Evolutionary conservation across 768 basidiomycete genomes (phyloP), one percentile per base, ranked within the genome.

Genomic region (Cantharellus anzutake): DNA sequence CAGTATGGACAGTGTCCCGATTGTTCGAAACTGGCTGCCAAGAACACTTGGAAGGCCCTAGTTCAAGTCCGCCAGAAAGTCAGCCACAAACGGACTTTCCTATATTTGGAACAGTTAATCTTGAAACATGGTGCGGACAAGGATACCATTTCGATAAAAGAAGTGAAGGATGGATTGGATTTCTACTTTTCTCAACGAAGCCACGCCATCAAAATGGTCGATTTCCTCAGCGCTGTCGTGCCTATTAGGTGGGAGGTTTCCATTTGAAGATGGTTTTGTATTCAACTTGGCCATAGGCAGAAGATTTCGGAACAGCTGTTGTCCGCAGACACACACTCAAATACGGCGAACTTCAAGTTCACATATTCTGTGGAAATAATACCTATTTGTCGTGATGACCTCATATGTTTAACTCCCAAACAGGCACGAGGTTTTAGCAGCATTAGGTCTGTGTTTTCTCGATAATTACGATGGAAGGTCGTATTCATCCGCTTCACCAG

Each of bases 11-110:
- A 99, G 73, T 99, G 96, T 70, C 83, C 90, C 0, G 89, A 92
- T 64, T 99, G 96, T 67, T 76, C 94, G 0, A 83, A 81, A 66
- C 79, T 98, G 3, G 96, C 96, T 0, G 96, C 96, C 2, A 99
- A 98, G 74, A 97, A 98, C 69, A 98, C 93, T 0, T 98, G 94
- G 96, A 92, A 91, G 68, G 91, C 94, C 1, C 77, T 91, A 42
- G 93, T 99, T 1, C 96, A 98, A 74, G 91, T 98, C n/a, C 84
- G 96, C 52, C 96, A 99, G 70, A 98, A 99, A 71, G 96, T 98
- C 50, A 77, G 90, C 3, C 96, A 99, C 70, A 99, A 99, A 72
- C 82, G 96, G 60, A 98, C 96, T 1, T 99, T 99, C 75, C 72
- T 99, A 66, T 99, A 83, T 75, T 81, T 98, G 57, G 96, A 98